Percentiles rank a stretch among this genome's conserved stretches.
Evolutionary conservation across 441 rosid genomes (phyloP).

Genomic region (Erodium trifolium): DNA sequence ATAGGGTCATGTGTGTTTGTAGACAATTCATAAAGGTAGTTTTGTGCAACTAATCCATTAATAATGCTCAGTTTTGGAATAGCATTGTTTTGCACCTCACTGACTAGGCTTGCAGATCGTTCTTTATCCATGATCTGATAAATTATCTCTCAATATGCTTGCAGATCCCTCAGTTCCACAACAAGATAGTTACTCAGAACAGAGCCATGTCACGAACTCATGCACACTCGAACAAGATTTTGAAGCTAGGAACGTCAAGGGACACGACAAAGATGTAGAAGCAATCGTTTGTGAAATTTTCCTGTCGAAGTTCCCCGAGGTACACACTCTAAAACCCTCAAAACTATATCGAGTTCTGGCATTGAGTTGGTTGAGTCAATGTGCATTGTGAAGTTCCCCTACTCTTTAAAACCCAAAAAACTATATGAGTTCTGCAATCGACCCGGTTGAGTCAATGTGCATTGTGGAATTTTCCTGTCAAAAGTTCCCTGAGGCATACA

Average conservation of each 20-base stretch:
- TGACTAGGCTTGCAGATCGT: neutral
- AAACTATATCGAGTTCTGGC: neutral
- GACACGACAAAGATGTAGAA: slow-evolving; percentile 43
- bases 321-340: slow-evolving; percentile 15
- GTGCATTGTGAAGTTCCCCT: no score
- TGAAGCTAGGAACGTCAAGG: neutral
- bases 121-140: slow-evolving; percentile 8
- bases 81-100: neutral
- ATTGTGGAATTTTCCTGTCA: slow-evolving; percentile 30
- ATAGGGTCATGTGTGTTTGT: no score
- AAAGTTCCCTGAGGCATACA: slow-evolving; percentile 48
- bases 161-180: slow-evolving; percentile 64
- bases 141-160: slow-evolving; percentile 11
- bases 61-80: no score
- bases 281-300: slow-evolving; percentile 31
- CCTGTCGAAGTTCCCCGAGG: slow-evolving; percentile 46
- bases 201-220: neutral
- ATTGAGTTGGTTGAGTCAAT: neutral
- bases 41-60: no score
- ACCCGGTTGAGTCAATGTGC: no score
- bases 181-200: neutral
- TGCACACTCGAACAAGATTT: neutral
- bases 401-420: no score
- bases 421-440: no score
- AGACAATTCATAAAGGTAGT: no score